phyloP scores from a whole-genome alignment of 768 basidiomycete genomes.

The Trametes coccinea region DNA sequence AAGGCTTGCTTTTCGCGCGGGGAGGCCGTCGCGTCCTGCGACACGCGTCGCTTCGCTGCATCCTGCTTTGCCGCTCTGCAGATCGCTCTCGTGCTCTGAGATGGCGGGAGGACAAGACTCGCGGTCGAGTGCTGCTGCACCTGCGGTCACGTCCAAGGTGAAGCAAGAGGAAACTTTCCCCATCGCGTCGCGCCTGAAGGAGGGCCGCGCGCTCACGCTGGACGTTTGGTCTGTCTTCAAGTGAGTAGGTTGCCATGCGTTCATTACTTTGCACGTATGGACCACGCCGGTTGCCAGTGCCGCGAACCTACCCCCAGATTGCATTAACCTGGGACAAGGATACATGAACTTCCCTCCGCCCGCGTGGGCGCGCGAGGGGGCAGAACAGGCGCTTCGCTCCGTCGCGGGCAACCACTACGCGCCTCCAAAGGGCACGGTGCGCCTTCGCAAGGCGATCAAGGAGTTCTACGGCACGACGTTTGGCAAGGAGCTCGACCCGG shows the following conservation, averaged over 20 bases:
- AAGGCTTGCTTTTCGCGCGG: no score
- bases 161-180: slow-evolving; percentile 29
- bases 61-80: no score
- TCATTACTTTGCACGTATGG: slow-evolving; percentile 1
- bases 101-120: neutral
- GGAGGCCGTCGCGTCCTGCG: no score
- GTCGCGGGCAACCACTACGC: slow-evolving; percentile 82
- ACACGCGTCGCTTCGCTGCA: no score
- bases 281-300: slow-evolving; percentile 52
- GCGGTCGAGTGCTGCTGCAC: neutral
- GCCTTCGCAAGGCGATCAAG: slow-evolving; percentile 85
- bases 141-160: neutral
- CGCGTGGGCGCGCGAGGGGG: slow-evolving; percentile 72
- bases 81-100: no score
- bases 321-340: slow-evolving; percentile 87
- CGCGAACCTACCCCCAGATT: slow-evolving; percentile 83
- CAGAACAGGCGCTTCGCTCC: slow-evolving; percentile 60
- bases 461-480: slow-evolving; percentile 72
- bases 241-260: slow-evolving; percentile 38
- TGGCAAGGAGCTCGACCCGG: slow-evolving; percentile 73
- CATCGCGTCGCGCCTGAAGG: slow-evolving; percentile 67
- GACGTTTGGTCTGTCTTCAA: slow-evolving; percentile 94
- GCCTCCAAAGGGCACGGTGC: slow-evolving; percentile 85
- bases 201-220: slow-evolving; percentile 74
- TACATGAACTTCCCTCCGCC: slow-evolving; percentile 94